Base-by-base conservation (phyloP, 2,329 filamentous ascomycete species). In the Simplicillium sp. region DNA sequence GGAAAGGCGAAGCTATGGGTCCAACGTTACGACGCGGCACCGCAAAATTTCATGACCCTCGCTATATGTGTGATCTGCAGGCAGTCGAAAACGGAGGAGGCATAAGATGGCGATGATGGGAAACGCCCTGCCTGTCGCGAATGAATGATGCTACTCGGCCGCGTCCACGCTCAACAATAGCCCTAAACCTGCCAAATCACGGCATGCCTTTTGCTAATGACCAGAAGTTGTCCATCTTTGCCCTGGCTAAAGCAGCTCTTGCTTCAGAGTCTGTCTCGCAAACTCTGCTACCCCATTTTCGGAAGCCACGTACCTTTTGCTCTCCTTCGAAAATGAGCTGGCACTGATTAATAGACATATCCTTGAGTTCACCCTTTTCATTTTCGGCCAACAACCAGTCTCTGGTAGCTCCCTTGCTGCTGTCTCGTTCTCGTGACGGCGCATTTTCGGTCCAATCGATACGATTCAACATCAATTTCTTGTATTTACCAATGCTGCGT, bases 181-280 rank as follows among this genome's bases (percentile, higher is more conserved):
- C 18, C 16, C 16, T 12, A 13, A 13, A 7, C 15, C 17, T 32
- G 25, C 17, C 14, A 15, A 16, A 9, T 20, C 38, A 44, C 2
- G 38, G 32, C 38, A 49, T 45, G 13, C 59, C 86, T 70, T 94
- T 94, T 0, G 89, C 90, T 51, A 92, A 65, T 9, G 83, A 83
- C 92, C 92, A 98, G 55, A 98, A 90, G 53, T 84, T 94, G 53
- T 97, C 90, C 75, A 97, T 85, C 69, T 94, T 96, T 6, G 80
- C 78, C 50, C 87, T 76, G 11, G 79, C 67, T 46, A 98, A 63
- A 16, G 82, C 73, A 51, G 95, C 87, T 57, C 86, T 83, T 5
- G 90, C 92, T 56, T 94, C 85, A 11, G 81, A 76, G 58, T 98
- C 92, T 2, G 86, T 90, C 64, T 97, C 92, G 60, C 88, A 95